Conservation (phyloP, 2,329 filamentous ascomycete species). For the Colletotrichum salicis region DNA sequence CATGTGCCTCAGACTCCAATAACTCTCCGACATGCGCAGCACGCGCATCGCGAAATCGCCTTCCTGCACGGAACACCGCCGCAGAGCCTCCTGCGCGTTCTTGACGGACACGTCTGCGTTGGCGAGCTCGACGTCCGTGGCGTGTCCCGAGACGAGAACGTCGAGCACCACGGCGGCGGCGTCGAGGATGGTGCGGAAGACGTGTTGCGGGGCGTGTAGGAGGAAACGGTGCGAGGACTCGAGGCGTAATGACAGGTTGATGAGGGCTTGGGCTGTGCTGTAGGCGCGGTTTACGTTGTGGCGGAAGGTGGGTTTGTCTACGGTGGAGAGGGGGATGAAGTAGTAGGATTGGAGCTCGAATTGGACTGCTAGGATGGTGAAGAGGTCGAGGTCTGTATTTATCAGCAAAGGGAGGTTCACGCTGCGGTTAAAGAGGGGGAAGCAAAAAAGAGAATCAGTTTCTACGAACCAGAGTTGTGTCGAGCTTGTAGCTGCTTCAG, state of each 20-base stretch:
- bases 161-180: slow-evolving; percentile 50
- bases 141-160: slow-evolving; percentile 46
- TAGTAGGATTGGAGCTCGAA: slow-evolving; percentile 66
- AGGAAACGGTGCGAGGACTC: slow-evolving; percentile 46
- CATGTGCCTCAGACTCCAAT: slow-evolving; percentile 53
- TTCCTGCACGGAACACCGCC: slow-evolving; percentile 58
- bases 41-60: slow-evolving; percentile 59
- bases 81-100: slow-evolving; percentile 43
- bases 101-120: slow-evolving; percentile 33
- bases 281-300: slow-evolving; percentile 59
- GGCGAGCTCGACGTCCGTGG: slow-evolving; percentile 32
- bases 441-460: neutral
- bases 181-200: slow-evolving; percentile 58
- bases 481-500: slow-evolving; percentile 57
- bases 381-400: slow-evolving; percentile 56
- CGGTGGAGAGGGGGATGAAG: slow-evolving; percentile 56
- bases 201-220: slow-evolving; percentile 60
- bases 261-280: slow-evolving; percentile 58
- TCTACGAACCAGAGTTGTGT: slow-evolving; percentile 56
- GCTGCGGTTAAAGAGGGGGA: neutral
- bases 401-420: neutral
- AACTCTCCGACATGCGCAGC: slow-evolving; percentile 60
- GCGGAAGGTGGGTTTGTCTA: slow-evolving; percentile 51
- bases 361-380: slow-evolving; percentile 59
- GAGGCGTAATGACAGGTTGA: slow-evolving; percentile 50